A percentile compares a stretch with the other conserved stretches of the same genome.
These are phyloP conservation scores for Gloeopeniophorella convolvens DNA, from an alignment of 768 basidiomycete genomes.

Conservation along the genomic window DNA sequence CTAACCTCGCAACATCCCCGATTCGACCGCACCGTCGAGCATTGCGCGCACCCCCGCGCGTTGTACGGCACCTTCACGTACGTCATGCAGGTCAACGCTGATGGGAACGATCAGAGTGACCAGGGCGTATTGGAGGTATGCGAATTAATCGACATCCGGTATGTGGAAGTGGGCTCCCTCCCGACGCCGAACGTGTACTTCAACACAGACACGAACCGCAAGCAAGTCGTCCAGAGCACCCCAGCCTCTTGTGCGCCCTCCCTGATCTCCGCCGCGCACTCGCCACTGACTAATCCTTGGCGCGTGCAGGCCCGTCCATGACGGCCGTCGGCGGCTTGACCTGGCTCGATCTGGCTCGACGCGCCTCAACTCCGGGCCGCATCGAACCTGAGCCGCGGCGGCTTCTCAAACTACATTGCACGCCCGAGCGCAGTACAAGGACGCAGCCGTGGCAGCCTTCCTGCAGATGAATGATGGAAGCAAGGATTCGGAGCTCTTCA, in stretches of 20 bases:
- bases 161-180: too few relatives aligned
- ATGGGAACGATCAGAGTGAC: too few relatives aligned
- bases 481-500: constrained; percentile 43
- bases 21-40: too few relatives aligned
- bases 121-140: too few relatives aligned
- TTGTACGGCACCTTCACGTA: too few relatives aligned
- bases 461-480: constrained; percentile 37
- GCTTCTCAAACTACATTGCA: constrained; percentile 45
- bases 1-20: constrained; percentile 36
- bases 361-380: constrained; percentile 49
- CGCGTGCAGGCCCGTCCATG: constrained; percentile 41
- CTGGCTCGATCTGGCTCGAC: too few relatives aligned
- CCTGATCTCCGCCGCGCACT: background rate
- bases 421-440: constrained; percentile 27
- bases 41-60: too few relatives aligned
- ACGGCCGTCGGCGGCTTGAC: constrained; percentile 55
- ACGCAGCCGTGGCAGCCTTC: constrained; percentile 26
- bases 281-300: background rate
- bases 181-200: too few relatives aligned
- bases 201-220: constrained; percentile 23
- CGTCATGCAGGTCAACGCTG: too few relatives aligned
- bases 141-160: too few relatives aligned
- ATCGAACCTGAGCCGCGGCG: constrained; percentile 56
- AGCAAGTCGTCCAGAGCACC: constrained; percentile 32
- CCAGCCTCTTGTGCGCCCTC: constrained; percentile 35